Percentiles rank a stretch among this genome's conserved stretches.
phyloP scores from a whole-genome alignment of 2,329 filamentous ascomycete species.

The Alternaria angustiovoidea region DNA sequence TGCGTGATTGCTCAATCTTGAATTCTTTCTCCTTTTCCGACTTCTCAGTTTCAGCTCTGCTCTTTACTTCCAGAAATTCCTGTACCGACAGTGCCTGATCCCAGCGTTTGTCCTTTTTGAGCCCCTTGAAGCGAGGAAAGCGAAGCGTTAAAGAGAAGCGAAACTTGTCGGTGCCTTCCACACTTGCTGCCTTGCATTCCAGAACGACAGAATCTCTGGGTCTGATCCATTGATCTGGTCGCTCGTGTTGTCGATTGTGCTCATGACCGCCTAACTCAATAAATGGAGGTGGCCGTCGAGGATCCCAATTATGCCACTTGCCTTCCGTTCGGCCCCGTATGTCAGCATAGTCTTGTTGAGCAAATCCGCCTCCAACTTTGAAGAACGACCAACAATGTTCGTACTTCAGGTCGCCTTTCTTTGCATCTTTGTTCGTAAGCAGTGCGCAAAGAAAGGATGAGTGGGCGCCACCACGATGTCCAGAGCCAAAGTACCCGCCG shows the following conservation, averaged over 20 bases:
- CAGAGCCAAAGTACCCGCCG: constrained; percentile 91
- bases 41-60: constrained; percentile 68
- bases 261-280: constrained; percentile 77
- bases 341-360: constrained; percentile 81
- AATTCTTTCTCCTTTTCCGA: constrained; percentile 72
- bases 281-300: constrained; percentile 76
- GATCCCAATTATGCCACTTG: constrained; percentile 90
- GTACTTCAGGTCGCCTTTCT: constrained; percentile 62
- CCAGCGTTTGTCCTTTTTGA: constrained; percentile 88
- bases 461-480: constrained; percentile 79
- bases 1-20: constrained; percentile 72
- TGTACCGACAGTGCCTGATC: constrained; percentile 77
- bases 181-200: constrained; percentile 85
- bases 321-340: constrained; percentile 86
- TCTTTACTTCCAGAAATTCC: constrained; percentile 77
- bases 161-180: constrained; percentile 79
- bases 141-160: constrained; percentile 79
- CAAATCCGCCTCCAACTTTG: constrained; percentile 96
- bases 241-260: constrained; percentile 76
- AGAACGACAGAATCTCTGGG: constrained; percentile 87
- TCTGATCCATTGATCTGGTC: constrained; percentile 91
- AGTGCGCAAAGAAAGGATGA: constrained; percentile 93
- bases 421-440: constrained; percentile 73
- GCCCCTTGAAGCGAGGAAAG: constrained; percentile 86
- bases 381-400: constrained; percentile 94